Percentiles rank a stretch among this genome's conserved stretches.
Conservation (phyloP, 768 basidiomycete species). For the Pholiota microspora region DNA sequence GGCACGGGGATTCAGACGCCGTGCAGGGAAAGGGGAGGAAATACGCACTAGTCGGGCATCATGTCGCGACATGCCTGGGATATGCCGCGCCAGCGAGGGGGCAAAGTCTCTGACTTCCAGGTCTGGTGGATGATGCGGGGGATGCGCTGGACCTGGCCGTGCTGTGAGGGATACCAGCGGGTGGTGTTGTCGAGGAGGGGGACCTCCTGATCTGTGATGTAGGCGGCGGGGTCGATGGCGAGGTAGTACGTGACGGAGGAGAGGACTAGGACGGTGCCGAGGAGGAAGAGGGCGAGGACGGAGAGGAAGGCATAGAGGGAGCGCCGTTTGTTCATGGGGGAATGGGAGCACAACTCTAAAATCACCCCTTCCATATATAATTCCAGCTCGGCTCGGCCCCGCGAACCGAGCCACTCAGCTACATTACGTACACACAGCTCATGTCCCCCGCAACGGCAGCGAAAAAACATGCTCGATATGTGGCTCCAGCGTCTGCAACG, state of each 20-base stretch:
- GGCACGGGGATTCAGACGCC: slow-evolving; percentile 12
- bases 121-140: slow-evolving; percentile 97
- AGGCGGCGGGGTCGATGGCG: slow-evolving; percentile 73
- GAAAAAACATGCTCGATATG: slow-evolving; percentile 50
- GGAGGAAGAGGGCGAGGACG: slow-evolving; percentile 70
- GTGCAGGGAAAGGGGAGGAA: slow-evolving; percentile 4
- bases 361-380: slow-evolving; percentile 9
- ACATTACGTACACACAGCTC: background rate
- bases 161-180: slow-evolving; percentile 63
- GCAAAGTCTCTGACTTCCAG: slow-evolving; percentile 91
- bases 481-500: slow-evolving; percentile 44
- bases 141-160: slow-evolving; percentile 68
- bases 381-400: background rate
- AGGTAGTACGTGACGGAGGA: slow-evolving; percentile 91
- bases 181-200: slow-evolving; percentile 51
- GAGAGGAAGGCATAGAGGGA: slow-evolving; percentile 42
- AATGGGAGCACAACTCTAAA: slow-evolving; percentile 7
- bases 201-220: slow-evolving; percentile 78
- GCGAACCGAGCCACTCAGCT: background rate
- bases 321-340: slow-evolving; percentile 44
- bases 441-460: slow-evolving; percentile 15
- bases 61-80: slow-evolving; percentile 85
- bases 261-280: slow-evolving; percentile 89
- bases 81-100: slow-evolving; percentile 74
- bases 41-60: slow-evolving; percentile 93